Conservation (phyloP, 1,284 basidiomycete genomes). For the Psilocybe mexicana region DNA sequence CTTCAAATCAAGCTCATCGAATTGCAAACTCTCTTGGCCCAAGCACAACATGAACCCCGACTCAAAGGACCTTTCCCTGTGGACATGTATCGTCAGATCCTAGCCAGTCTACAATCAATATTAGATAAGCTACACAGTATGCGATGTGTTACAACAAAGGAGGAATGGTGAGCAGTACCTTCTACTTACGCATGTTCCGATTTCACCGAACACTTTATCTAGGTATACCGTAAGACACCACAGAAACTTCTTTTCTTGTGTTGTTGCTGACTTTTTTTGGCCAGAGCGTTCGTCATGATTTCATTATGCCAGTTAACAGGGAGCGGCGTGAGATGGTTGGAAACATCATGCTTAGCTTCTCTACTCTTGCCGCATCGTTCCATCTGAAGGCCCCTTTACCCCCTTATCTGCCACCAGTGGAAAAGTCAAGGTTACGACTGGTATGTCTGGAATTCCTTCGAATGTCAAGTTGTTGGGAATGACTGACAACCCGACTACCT, state of each 20-base stretch:
- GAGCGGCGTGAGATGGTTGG: constrained; percentile 92
- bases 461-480: neutral
- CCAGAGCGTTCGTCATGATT: constrained; percentile 78
- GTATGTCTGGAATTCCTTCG: constrained; percentile 40
- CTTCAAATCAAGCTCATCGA: constrained; percentile 89
- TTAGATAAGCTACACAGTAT: constrained; percentile 91
- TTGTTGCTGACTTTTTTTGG: neutral
- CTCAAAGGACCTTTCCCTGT: constrained; percentile 92
- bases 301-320: constrained; percentile 86
- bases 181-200: neutral
- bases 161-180: constrained; percentile 73
- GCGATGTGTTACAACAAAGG: constrained; percentile 90
- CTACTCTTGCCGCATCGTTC: constrained; percentile 85
- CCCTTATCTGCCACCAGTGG: constrained; percentile 92
- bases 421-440: constrained; percentile 76
- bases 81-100: constrained; percentile 78
- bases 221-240: constrained; percentile 64
- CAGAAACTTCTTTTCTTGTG: neutral
- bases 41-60: constrained; percentile 91
- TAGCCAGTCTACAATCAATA: constrained; percentile 87
- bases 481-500: neutral
- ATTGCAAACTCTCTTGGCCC: constrained; percentile 78
- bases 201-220: constrained; percentile 3
- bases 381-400: constrained; percentile 89
- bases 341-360: constrained; percentile 92